Conservation (phyloP, 129 eudicot species). For the Solidago caesia region DNA sequence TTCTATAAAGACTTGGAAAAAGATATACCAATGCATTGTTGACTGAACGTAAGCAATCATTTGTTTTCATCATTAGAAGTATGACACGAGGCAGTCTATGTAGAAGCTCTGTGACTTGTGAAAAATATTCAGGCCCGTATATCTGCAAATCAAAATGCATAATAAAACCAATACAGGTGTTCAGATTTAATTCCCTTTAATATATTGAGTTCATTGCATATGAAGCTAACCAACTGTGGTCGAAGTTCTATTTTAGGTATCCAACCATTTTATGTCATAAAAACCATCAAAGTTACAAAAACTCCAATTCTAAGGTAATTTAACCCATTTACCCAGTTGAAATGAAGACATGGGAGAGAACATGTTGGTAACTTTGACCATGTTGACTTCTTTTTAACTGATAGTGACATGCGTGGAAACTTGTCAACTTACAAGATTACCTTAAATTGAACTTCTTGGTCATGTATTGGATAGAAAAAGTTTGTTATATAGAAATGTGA, state of each 20-base stretch:
- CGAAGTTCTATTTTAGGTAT: not conserved
- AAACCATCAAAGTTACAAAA: not conserved
- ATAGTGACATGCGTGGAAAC: not conserved
- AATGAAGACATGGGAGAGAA: not conserved
- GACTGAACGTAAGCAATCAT: conserved; percentile 89
- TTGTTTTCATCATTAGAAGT: conserved; percentile 89
- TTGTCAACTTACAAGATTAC: not conserved
- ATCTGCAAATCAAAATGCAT: conserved; percentile 47
- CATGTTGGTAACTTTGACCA: not conserved
- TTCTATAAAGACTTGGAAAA: conserved; percentile 3
- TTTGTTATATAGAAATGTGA: not conserved
- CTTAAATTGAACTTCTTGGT: not conserved
- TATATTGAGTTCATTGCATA: not conserved
- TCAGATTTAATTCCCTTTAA: not conserved
- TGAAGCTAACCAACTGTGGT: not conserved
- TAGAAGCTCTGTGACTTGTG: conserved; percentile 87
- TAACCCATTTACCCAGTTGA: not conserved
- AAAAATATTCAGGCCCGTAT: conserved; percentile 87
- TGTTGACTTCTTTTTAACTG: not conserved
- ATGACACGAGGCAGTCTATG: conserved; percentile 88
- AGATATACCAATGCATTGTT: conserved; percentile 68
- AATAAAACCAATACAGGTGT: not conserved
- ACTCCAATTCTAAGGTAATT: not conserved
- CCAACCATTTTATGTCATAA: not conserved
- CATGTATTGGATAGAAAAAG: not conserved